phyloP scores from a whole-genome alignment of 2,329 filamentous ascomycete genomes.

The Septoria linicola region DNA sequence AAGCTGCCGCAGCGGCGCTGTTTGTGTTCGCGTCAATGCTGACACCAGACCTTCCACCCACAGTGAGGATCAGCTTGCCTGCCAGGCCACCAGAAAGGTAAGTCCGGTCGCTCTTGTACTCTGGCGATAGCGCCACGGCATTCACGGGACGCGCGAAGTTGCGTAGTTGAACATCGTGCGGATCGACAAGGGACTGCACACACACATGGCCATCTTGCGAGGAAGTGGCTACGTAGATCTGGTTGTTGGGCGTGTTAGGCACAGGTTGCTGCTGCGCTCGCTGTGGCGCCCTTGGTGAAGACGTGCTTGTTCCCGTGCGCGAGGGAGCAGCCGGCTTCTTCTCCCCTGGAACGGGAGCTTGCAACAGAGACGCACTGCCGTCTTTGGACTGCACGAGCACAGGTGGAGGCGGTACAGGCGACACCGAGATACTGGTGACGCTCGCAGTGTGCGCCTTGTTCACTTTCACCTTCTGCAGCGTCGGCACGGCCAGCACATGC shows the following conservation, averaged over 20 bases:
- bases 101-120: conserved; percentile 83
- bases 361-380: conserved; percentile 21
- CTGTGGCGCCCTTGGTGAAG: conserved; percentile 17
- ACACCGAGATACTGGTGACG: conserved; percentile 85
- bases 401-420: conserved; percentile 71
- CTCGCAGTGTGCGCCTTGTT: conserved; percentile 94
- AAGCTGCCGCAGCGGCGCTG: conserved; percentile 73
- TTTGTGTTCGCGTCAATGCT: conserved; percentile 84
- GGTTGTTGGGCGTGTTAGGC: conserved; percentile 76
- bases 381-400: conserved; percentile 23
- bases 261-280: conserved; percentile 55
- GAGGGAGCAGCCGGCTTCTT: conserved; percentile 14
- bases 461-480: conserved; percentile 75
- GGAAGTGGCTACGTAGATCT: conserved; percentile 89
- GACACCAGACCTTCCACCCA: conserved; percentile 73
- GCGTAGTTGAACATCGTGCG: conserved; percentile 84
- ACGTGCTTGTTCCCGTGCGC: conserved; percentile 19
- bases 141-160: conserved; percentile 94
- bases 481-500: conserved; percentile 80
- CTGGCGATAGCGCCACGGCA: conserved; percentile 87
- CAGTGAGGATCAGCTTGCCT: conserved; percentile 81
- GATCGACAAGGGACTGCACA: conserved; percentile 79
- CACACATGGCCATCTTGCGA: conserved; percentile 97
- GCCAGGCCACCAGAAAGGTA: conserved; percentile 90
- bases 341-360: conserved; percentile 14